phyloP scores from a whole-genome alignment of 352 stramenopile species.

The Phytophthora europaea region DNA sequence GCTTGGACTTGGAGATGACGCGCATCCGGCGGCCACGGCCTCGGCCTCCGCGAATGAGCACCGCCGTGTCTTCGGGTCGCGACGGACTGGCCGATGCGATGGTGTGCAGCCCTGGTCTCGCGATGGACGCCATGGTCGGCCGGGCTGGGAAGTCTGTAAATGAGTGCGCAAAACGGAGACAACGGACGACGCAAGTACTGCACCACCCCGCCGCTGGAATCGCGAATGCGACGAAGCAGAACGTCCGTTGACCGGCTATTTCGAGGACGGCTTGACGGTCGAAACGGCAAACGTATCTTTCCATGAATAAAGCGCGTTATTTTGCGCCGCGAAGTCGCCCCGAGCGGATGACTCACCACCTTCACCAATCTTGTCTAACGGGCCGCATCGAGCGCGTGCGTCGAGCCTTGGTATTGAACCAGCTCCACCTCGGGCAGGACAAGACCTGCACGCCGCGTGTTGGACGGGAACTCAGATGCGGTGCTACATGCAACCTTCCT shows the following conservation, averaged over 20 bases:
- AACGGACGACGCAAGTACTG: conserved; percentile 12
- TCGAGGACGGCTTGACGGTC: background rate
- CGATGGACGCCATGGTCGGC: conserved; percentile 15
- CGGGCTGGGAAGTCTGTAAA: conserved; percentile 14
- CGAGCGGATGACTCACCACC: background rate
- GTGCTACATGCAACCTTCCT: background rate
- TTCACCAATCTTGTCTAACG: background rate
- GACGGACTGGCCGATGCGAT: conserved; percentile 6
- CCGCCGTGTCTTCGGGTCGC: conserved; percentile 19
- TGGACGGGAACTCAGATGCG: background rate
- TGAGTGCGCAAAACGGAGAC: conserved; percentile 6
- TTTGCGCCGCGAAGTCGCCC: background rate
- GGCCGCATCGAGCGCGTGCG: too few species aligned
- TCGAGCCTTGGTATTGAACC: background rate
- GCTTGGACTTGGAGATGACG: conserved; percentile 45
- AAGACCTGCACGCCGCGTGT: background rate
- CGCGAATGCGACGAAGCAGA: conserved; percentile 24
- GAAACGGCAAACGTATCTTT: conserved; percentile 4
- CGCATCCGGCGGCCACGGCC: conserved; percentile 32
- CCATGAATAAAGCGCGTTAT: background rate
- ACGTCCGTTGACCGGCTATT: conserved; percentile 13
- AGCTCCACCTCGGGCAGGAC: background rate
- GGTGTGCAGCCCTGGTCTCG: conserved; percentile 7
- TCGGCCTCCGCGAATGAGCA: conserved; percentile 24
- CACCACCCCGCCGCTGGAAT: background rate